A percentile compares a stretch with the other conserved stretches of the same genome.
Conservation (phyloP, 129 eudicot genomes). For the sunflower (Helianthus annuus) region HanXRQr2.0-SUNRISE NC_035441.2:15504787-15505286, state of each 20-base stretch:
- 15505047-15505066: conserved; percentile 74
- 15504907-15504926: conserved; percentile 83
- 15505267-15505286: background rate
- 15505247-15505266: conserved; percentile 2
- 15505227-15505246: conserved; percentile 15
- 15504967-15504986: conserved; percentile 88
- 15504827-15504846: conserved; percentile 55
- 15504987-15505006: conserved; percentile 85
- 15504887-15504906: conserved; percentile 63
- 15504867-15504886: conserved; percentile 75
- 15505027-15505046: conserved; percentile 95
- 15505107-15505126: conserved; percentile 71
- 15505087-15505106: conserved; percentile 85
- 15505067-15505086: conserved; percentile 49
- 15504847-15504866: conserved; percentile 67
- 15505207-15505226: conserved; percentile 7
- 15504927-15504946: conserved; percentile 78
- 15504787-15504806: conserved; percentile 59
- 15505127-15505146: conserved; percentile 51
- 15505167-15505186: conserved; percentile 9
- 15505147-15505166: conserved; percentile 31
- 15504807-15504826: conserved; percentile 41
- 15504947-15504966: conserved; percentile 90
- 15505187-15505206: conserved; percentile 25
- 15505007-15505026: conserved; percentile 84